Conservation (phyloP, 2,329 filamentous ascomycete genomes). For the Trichoderma sp. region DNA sequence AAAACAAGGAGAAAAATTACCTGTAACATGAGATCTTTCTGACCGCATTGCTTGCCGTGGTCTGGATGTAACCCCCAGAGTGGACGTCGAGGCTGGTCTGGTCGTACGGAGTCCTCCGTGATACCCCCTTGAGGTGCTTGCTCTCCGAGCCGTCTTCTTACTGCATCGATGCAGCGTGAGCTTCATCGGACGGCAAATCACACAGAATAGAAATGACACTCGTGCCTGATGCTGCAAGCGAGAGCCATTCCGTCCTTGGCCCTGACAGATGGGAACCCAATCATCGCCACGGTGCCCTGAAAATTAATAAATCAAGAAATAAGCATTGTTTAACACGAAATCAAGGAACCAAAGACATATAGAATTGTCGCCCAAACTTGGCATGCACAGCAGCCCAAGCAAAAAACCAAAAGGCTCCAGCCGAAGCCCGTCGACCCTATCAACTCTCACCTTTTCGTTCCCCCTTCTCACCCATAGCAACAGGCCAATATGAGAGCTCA, state of each 20-base stretch:
- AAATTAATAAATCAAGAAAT: neutral
- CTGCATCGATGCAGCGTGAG: neutral
- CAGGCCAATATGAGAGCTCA: constrained; percentile 7
- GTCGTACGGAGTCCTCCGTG: neutral
- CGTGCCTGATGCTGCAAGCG: neutral
- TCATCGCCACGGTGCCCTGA: neutral
- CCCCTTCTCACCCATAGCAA: constrained; percentile 7
- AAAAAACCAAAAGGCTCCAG: neutral
- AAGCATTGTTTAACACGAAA: neutral
- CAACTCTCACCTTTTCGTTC: constrained; percentile 1
- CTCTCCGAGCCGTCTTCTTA: neutral
- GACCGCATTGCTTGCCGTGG: neutral
- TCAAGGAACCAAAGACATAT: neutral
- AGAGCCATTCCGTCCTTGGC: neutral
- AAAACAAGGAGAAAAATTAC: neutral
- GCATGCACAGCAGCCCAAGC: constrained; percentile 18
- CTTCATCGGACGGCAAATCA: constrained; percentile 3
- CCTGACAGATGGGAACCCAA: neutral
- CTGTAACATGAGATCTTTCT: constrained; percentile 1
- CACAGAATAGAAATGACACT: neutral
- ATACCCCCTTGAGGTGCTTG: neutral
- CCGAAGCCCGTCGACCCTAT: neutral
- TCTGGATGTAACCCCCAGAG: neutral
- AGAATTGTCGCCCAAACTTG: neutral
- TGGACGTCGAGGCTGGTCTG: neutral